Evolutionary conservation across 768 basidiomycete species (phyloP).

Genomic region (Amanita pallidorosea): DNA sequence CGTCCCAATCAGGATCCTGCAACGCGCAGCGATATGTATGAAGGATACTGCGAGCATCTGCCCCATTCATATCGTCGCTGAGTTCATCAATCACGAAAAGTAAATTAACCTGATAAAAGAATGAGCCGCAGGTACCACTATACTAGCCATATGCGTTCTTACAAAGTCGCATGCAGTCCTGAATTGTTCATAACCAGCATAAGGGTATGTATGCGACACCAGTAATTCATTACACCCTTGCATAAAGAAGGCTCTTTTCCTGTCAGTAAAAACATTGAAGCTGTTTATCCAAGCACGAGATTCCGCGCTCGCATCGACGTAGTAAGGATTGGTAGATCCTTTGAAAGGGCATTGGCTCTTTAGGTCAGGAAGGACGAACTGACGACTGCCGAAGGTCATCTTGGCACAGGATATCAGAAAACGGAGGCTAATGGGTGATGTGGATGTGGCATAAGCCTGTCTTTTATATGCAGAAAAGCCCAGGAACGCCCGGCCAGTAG

Average conservation of each 20-base stretch:
- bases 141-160: constrained; percentile 11
- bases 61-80: constrained; percentile 52
- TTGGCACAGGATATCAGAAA: constrained; percentile 7
- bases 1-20: constrained; percentile 38
- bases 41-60: constrained; percentile 43
- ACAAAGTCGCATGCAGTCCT: constrained; percentile 55
- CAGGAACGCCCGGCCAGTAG: constrained; percentile 1
- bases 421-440: constrained; percentile 7
- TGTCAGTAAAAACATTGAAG: constrained; percentile 46
- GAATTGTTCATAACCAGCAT: constrained; percentile 44
- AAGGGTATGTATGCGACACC: constrained; percentile 50
- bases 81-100: constrained; percentile 62
- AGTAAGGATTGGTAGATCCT: constrained; percentile 45
- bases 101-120: constrained; percentile 33
- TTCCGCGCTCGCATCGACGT: constrained; percentile 41
- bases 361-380: constrained; percentile 49
- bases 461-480: constrained; percentile 4
- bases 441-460: constrained; percentile 7
- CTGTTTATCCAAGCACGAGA: constrained; percentile 55
- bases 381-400: constrained; percentile 15
- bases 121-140: constrained; percentile 3
- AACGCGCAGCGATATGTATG: constrained; percentile 42
- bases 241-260: constrained; percentile 54
- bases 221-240: constrained; percentile 52
- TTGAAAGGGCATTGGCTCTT: constrained; percentile 33